Evolutionary conservation across 257 asterid species (phyloP).

Genomic region (Petunia axillaris): DNA sequence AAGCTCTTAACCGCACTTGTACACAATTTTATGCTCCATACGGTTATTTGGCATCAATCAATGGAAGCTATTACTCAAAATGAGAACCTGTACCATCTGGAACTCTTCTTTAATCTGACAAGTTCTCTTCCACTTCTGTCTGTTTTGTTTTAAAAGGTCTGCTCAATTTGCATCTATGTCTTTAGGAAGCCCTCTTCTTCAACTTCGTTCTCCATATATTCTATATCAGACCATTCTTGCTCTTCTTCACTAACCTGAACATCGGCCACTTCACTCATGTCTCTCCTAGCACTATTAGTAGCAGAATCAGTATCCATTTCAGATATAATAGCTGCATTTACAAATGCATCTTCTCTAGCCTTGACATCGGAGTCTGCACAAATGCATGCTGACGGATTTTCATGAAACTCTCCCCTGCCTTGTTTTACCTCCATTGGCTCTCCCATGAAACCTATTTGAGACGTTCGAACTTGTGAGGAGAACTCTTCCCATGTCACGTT

Average conservation of each 20-base stretch:
- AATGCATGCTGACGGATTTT: constrained; percentile 69
- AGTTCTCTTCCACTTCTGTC: constrained; percentile 39
- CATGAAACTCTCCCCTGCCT: constrained; percentile 71
- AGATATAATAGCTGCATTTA: constrained; percentile 2
- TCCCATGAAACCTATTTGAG: constrained; percentile 78
- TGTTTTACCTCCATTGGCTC: constrained; percentile 63
- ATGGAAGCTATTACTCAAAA: constrained; percentile 21
- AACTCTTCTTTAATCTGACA: constrained; percentile 36
- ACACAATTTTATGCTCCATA: constrained; percentile 14
- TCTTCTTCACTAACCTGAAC: constrained; percentile 53
- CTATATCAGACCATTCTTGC: constrained; percentile 50
- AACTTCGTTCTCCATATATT: constrained; percentile 41
- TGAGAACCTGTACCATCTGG: not conserved
- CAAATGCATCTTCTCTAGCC: constrained; percentile 11
- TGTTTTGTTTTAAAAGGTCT: constrained; percentile 19
- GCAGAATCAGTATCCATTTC: constrained; percentile 3
- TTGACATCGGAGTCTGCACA: constrained; percentile 47
- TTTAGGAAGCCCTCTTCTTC: constrained; percentile 22
- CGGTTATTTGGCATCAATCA: not conserved
- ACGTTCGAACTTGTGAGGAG: constrained; percentile 47
- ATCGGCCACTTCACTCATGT: constrained; percentile 36
- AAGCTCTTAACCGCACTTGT: constrained; percentile 17
- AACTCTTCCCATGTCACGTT: constrained; percentile 72
- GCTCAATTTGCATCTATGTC: constrained; percentile 30
- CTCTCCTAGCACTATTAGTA: constrained; percentile 15